Evolutionary conservation across 1,139 yeast genomes (phyloP), one percentile per base, ranked within the genome.

Genomic region (Lodderomyces elongisporus): DNA sequence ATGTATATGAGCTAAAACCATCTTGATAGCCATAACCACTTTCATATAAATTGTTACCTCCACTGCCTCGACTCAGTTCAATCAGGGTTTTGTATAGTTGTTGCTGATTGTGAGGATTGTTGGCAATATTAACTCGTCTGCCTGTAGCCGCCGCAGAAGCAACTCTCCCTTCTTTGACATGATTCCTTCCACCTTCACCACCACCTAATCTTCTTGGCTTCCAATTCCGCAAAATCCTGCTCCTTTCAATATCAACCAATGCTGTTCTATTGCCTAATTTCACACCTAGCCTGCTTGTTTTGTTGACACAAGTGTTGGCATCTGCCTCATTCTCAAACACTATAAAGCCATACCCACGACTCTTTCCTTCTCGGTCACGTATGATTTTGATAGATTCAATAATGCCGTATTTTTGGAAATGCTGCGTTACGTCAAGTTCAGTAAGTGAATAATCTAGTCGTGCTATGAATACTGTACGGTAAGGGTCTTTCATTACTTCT

Each of bases 331-430:
- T 63, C 47, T 74, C 80, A 55, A 75, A 89, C 4, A 82, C 81
- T 2, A 89, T 64, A 53, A 91, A 91, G 1, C 85, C 97, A 52
- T 91, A 91, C 0, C 97, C 97, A 39, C 77, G 63, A 1, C 93
- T 74, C 42, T 74, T 71, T 20, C 74, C 73, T 0, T 64, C 49
- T 2, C 49, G 51, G 47, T 83, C 83, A 42, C 85, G 60, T 1
- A 88, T 84, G 3, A 88, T 69, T 17, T 89, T 63, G 1, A 81
- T 65, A 4, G 72, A 69, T 36, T 82, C 89, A 25, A 89, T 76
- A 5, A 74, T 72, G 0, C 96, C 96, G 57, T 63, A 85, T 42
- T 65, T 66, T 25, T 72, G 58, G 47, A 88, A 84, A 34, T 65
- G 72, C 40, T 71, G 70, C 24, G 79, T 79, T 14, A 91, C 52